Conservation (phyloP, 352 stramenopile species). For the Pythium folliculosum region DNA sequence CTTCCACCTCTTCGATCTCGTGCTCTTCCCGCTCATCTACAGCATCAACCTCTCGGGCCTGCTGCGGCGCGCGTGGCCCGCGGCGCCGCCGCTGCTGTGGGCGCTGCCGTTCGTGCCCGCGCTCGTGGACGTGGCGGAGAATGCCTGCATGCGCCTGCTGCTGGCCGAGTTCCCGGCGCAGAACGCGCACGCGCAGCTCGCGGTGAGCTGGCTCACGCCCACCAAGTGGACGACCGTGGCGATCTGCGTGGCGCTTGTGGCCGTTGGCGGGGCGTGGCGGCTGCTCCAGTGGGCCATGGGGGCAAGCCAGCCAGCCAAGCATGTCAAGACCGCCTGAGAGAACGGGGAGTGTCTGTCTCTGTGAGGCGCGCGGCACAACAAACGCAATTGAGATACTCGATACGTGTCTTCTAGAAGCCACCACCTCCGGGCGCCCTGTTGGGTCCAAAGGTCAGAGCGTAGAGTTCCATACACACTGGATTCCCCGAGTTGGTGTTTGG, state of each 20-base stretch:
- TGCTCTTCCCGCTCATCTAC: conserved; percentile 39
- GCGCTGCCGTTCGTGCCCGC: conserved; percentile 33
- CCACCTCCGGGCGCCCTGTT: no score
- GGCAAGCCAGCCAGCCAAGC: background rate
- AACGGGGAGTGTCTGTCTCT: no score
- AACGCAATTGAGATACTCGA: no score
- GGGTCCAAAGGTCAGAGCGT: no score
- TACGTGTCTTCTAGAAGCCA: no score
- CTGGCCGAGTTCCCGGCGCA: conserved; percentile 38
- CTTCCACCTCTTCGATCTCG: conserved; percentile 32
- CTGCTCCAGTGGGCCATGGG: background rate
- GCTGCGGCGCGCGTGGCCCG: conserved; percentile 25
- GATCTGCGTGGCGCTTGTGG: background rate
- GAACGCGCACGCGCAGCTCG: conserved; percentile 30
- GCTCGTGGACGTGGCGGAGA: conserved; percentile 47
- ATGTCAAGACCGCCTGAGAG: background rate
- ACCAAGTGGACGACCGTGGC: conserved; percentile 40
- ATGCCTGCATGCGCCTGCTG: conserved; percentile 43
- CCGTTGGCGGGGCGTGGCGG: conserved; percentile 4
- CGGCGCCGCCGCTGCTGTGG: background rate
- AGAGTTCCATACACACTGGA: no score
- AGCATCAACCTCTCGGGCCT: conserved; percentile 17
- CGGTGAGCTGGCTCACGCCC: conserved; percentile 35
- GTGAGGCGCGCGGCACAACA: no score
- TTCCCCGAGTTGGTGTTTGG: no score